Conservation (phyloP, 257 asterid species). For the Rauvolfia tetraphylla region DNA sequence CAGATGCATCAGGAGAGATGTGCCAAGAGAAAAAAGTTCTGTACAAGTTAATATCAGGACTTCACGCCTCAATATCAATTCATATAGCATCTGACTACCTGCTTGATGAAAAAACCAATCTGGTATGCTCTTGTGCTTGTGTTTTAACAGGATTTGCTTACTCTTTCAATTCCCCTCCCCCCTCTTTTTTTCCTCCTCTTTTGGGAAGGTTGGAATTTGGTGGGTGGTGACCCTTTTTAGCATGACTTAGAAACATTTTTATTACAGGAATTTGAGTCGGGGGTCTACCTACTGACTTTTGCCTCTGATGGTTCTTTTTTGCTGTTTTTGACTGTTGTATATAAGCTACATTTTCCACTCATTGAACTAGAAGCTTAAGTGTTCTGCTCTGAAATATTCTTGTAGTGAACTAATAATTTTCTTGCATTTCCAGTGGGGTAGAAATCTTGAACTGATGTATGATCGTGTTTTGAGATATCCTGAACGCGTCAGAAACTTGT, state of each 20-base stretch:
- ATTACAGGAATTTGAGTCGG: not conserved
- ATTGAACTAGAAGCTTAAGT: not conserved
- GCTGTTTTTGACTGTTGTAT: not conserved
- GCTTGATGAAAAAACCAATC: constrained; percentile 69
- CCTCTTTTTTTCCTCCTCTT: too few relatives aligned
- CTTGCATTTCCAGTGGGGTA: constrained; percentile 80
- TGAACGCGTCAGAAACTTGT: constrained; percentile 82
- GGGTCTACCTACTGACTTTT: not conserved
- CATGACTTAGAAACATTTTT: not conserved
- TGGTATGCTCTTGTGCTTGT: constrained; percentile 40
- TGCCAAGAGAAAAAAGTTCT: constrained; percentile 83
- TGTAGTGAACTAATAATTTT: constrained; percentile 23
- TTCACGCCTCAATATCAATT: constrained; percentile 85
- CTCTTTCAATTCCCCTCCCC: not conserved
- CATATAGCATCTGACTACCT: constrained; percentile 86
- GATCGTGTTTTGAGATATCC: constrained; percentile 88
- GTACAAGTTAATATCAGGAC: constrained; percentile 88
- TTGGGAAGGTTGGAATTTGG: too few relatives aligned
- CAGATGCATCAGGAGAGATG: constrained; percentile 80
- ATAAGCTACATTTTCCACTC: not conserved
- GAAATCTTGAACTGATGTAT: constrained; percentile 64
- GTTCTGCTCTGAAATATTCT: not conserved
- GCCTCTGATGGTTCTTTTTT: not conserved
- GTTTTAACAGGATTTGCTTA: not conserved
- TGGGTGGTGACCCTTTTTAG: not conserved